phyloP scores from a whole-genome alignment of 2,329 filamentous ascomycete genomes.

The Aspergillus puulaauensis region DNA sequence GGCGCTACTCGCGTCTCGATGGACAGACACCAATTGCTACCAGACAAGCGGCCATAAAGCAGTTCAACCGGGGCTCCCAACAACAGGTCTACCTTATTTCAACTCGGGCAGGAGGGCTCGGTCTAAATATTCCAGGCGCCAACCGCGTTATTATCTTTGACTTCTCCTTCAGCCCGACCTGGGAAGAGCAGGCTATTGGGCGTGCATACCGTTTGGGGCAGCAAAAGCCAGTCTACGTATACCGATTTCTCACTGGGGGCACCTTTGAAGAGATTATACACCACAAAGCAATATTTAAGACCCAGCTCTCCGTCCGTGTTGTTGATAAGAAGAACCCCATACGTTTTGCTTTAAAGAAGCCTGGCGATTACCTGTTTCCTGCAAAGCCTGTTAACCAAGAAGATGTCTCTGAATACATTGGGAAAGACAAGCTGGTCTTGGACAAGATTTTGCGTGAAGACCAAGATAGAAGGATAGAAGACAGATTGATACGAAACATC shows the following conservation, averaged over 20 bases:
- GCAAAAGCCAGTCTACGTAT: conserved; percentile 76
- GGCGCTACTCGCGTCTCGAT: conserved; percentile 63
- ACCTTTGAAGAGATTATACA: conserved; percentile 76
- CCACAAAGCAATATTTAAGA: conserved; percentile 77
- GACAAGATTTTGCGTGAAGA: conserved; percentile 52
- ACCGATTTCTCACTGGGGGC: conserved; percentile 74
- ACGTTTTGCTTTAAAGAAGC: conserved; percentile 61
- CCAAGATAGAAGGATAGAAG: conserved; percentile 13
- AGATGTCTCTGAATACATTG: conserved; percentile 54
- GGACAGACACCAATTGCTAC: conserved; percentile 57
- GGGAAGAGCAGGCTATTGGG: conserved; percentile 84
- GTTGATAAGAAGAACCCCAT: conserved; percentile 79
- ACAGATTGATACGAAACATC: conserved; percentile 46
- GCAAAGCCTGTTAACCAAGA: conserved; percentile 55
- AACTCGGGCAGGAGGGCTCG: conserved; percentile 76
- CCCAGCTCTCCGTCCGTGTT: conserved; percentile 72
- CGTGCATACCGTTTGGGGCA: conserved; percentile 85
- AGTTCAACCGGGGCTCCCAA: conserved; percentile 63
- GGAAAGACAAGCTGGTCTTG: conserved; percentile 60
- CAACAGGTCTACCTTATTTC: conserved; percentile 72
- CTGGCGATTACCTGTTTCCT: conserved; percentile 57
- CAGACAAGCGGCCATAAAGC: conserved; percentile 64
- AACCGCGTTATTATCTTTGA: conserved; percentile 88
- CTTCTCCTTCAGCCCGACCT: conserved; percentile 74
- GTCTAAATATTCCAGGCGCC: conserved; percentile 79